Evolutionary conservation across 352 stramenopile species (phyloP), one percentile per base, ranked within the genome.

Genomic region (Peronospora farinosa): DNA sequence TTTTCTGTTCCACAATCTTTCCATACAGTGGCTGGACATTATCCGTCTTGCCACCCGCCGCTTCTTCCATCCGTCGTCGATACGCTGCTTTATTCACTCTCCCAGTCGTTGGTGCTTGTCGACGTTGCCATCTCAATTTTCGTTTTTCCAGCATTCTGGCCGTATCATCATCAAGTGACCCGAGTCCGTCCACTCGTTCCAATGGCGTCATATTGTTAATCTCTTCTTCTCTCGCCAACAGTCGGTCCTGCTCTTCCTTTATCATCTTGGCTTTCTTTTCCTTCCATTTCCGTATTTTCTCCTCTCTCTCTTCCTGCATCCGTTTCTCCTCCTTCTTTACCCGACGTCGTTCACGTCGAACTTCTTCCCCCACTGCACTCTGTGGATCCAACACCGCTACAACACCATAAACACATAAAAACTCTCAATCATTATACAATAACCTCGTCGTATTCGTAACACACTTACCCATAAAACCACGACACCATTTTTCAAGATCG

Each of bases 401-500:
- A 33, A 3, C 3, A 17, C 30, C 38, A 44, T 9, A 44, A 44
- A 2, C 9, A 30, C n/a, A n/a, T n/a, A n/a, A n/a, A 23, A 23
- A 4, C 23, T 27, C 23, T 27, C 1, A 5, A 27, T 27, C 3
- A 27, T 0, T 4, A n/a, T 27, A 27, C 23, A 5, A 27, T 7
- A 5, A 0, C 3, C 23, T 27, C 23, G 3, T 27, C 23, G 6
- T 21, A 3, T 21, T 21, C 1, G 19, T 21, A 1, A 21, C 3
- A 39, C 7, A 21, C 33, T 1, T 45, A 82, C 71, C 72, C 33
- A 86, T 48, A 37, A 90, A 78, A 1, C 65, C 79, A 32, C 78
- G 77, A 57, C 78, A 88, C 82, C 82, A 92, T 41, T 88, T 86
- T 19, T 91, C 80, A 3, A 89, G 49, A 55, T 92, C 82, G 33